Percentiles rank a stretch among this genome's conserved stretches.
Evolutionary conservation across 441 rosid species (phyloP).

Genomic region (Populus hybrid): DNA sequence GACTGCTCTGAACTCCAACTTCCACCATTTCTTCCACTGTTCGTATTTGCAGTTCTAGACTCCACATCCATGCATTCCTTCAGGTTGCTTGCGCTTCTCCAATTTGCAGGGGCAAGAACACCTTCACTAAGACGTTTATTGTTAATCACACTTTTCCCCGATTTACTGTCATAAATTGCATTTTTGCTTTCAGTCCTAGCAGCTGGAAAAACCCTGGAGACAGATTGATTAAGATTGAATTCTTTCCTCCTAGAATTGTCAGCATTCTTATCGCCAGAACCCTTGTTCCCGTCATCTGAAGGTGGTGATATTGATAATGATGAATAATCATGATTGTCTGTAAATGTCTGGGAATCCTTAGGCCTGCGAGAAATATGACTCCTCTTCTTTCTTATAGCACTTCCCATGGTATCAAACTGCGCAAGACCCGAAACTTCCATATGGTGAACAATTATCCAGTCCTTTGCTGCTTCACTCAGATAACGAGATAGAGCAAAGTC

Average conservation of each 20-base stretch:
- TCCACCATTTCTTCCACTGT: slow-evolving; percentile 46
- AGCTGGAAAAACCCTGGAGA: slow-evolving; percentile 45
- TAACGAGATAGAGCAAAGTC: background rate
- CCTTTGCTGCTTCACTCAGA: slow-evolving; percentile 18
- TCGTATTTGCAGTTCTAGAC: slow-evolving; percentile 15
- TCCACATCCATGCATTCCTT: slow-evolving; percentile 19
- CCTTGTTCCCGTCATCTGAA: slow-evolving; percentile 49
- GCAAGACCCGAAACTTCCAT: slow-evolving; percentile 55
- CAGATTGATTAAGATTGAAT: slow-evolving; percentile 64
- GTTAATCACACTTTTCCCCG: slow-evolving; percentile 31
- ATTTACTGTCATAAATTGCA: slow-evolving; percentile 34
- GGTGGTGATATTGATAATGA: slow-evolving; percentile 36
- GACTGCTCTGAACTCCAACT: slow-evolving; percentile 34
- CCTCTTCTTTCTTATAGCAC: slow-evolving; percentile 65
- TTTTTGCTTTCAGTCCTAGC: slow-evolving; percentile 27
- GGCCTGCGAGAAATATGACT: slow-evolving; percentile 61
- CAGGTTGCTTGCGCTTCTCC: slow-evolving; percentile 42
- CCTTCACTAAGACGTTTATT: slow-evolving; percentile 66
- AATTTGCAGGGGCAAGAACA: slow-evolving; percentile 10
- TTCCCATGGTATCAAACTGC: slow-evolving; percentile 33
- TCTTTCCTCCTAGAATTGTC: slow-evolving; percentile 64
- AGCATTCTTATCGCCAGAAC: slow-evolving; percentile 58
- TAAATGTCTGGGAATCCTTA: slow-evolving; percentile 43
- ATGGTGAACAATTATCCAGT: slow-evolving; percentile 15
- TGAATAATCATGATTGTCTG: slow-evolving; percentile 36